phyloP scores from a whole-genome alignment of 768 basidiomycete species.

The Fibroporia radiculosa region DNA sequence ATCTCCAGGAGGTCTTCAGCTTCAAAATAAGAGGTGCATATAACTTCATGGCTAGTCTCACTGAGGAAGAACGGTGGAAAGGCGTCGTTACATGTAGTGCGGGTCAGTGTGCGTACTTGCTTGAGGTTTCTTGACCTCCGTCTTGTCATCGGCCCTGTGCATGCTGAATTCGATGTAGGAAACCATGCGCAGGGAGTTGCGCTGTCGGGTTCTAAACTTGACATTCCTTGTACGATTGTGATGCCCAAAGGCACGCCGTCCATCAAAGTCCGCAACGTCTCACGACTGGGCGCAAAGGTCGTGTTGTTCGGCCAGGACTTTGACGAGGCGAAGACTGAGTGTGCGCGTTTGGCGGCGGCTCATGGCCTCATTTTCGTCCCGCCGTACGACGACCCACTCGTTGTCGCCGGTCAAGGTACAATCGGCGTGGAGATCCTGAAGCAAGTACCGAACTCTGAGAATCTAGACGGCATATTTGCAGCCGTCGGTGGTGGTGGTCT shows the following conservation, averaged over 20 bases:
- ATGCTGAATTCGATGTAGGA: conserved; percentile 38
- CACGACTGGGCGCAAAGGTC: conserved; percentile 92
- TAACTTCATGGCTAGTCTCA: conserved; percentile 92
- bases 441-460: conserved; percentile 69
- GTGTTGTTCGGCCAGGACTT: conserved; percentile 89
- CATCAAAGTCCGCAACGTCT: conserved; percentile 94
- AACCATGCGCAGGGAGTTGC: conserved; percentile 99
- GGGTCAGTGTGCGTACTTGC: conserved; percentile 65
- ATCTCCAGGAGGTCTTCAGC: conserved; percentile 94
- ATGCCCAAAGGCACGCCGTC: conserved; percentile 94
- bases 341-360: conserved; percentile 68
- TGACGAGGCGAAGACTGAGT: conserved; percentile 94
- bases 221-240: conserved; percentile 95
- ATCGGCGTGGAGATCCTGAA: conserved; percentile 92
- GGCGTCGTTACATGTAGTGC: conserved; percentile 98
- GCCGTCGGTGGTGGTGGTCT: conserved; percentile 94
- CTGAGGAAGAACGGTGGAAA: conserved; percentile 89
- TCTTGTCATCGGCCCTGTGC: conserved; percentile 5
- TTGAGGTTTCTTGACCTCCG: conserved; percentile 1
- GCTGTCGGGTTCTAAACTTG: conserved; percentile 80
- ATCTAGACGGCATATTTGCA: conserved; percentile 78
- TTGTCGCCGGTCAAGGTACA: conserved; percentile 97
- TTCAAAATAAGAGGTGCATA: conserved; percentile 99
- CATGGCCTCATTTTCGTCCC: conserved; percentile 88
- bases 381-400: conserved; percentile 93